These are phyloP conservation scores for Pythium periplocum DNA, from an alignment of 352 stramenopile genomes.

Conservation along the genomic window DNA sequence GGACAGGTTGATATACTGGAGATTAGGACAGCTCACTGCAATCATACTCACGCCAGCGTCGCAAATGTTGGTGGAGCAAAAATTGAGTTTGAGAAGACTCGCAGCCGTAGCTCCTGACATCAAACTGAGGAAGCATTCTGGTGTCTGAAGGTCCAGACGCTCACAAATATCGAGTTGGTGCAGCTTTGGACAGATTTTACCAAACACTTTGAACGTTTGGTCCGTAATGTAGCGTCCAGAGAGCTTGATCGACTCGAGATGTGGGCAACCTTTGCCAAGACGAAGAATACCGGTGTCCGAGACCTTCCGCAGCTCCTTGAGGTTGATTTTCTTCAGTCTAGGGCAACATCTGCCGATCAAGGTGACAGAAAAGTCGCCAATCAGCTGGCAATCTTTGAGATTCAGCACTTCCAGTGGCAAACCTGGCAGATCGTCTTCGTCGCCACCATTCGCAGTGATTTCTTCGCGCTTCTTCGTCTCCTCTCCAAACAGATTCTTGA, in stretches of 20 bases:
- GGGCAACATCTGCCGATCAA: slow-evolving; percentile 27
- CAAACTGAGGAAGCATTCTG: slow-evolving; percentile 28
- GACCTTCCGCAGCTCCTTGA: slow-evolving; percentile 49
- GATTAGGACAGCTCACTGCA: slow-evolving; percentile 29
- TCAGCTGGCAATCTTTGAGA: slow-evolving; percentile 43
- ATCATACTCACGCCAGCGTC: slow-evolving; percentile 54
- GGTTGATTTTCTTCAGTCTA: slow-evolving; percentile 39
- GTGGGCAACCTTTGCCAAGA: slow-evolving; percentile 43
- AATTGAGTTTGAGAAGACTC: slow-evolving; percentile 26
- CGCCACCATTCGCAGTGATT: slow-evolving; percentile 16
- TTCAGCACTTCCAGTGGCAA: slow-evolving; percentile 30
- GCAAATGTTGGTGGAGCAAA: slow-evolving; percentile 49
- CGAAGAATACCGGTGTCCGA: slow-evolving; percentile 44
- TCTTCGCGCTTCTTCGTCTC: slow-evolving; percentile 3
- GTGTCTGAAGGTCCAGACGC: slow-evolving; percentile 40
- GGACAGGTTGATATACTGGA: slow-evolving; percentile 52
- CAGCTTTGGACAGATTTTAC: slow-evolving; percentile 47
- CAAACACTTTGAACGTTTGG: slow-evolving; percentile 43
- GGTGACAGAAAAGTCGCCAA: slow-evolving; percentile 40
- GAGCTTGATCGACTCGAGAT: slow-evolving; percentile 33
- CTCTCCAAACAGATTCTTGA: slow-evolving; percentile 41
- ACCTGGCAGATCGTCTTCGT: slow-evolving; percentile 11
- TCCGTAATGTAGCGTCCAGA: slow-evolving; percentile 43
- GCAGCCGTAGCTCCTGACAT: slow-evolving; percentile 18
- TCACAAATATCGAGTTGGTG: slow-evolving; percentile 37